Conservation (phyloP, 2,329 filamentous ascomycete genomes). For the Aspergillus ibericus region DNA sequence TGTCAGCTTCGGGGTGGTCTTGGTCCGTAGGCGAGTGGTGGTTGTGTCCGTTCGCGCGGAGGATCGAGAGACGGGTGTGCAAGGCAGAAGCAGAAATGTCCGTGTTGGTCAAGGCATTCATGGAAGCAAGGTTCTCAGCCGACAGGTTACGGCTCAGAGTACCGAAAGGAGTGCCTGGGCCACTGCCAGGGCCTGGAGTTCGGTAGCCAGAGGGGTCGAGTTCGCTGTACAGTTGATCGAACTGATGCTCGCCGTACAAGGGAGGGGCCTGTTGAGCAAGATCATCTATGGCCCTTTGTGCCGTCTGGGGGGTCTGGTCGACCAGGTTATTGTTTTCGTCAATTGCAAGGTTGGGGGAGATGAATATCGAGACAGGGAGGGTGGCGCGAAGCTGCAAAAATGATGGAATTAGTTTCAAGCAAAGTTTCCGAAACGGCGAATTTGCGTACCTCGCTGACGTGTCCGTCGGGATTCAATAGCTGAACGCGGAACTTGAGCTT, state of each 20-base stretch:
- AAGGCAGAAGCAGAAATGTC: constrained; percentile 64
- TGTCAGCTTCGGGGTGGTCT: constrained; percentile 23
- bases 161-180: constrained; percentile 76
- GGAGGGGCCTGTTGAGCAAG: constrained; percentile 75
- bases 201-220: constrained; percentile 79
- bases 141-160: constrained; percentile 72
- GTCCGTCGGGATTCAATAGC: constrained; percentile 90
- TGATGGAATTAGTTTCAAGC: constrained; percentile 12
- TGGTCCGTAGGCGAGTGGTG: constrained; percentile 24
- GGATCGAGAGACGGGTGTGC: constrained; percentile 65
- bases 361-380: constrained; percentile 88
- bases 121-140: constrained; percentile 71
- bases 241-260: constrained; percentile 82
- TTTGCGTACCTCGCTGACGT: constrained; percentile 74
- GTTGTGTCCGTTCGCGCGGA: constrained; percentile 42
- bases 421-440: background rate
- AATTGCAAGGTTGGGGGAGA: constrained; percentile 87
- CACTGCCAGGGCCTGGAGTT: constrained; percentile 65
- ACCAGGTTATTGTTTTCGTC: constrained; percentile 83
- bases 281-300: constrained; percentile 53
- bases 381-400: constrained; percentile 71
- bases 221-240: constrained; percentile 88
- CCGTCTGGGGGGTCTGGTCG: constrained; percentile 55
- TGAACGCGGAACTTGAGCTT: constrained; percentile 90
- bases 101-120: constrained; percentile 52